Evolutionary conservation across 345 rosid species (phyloP).

Genomic region (Combretum micranthum): DNA sequence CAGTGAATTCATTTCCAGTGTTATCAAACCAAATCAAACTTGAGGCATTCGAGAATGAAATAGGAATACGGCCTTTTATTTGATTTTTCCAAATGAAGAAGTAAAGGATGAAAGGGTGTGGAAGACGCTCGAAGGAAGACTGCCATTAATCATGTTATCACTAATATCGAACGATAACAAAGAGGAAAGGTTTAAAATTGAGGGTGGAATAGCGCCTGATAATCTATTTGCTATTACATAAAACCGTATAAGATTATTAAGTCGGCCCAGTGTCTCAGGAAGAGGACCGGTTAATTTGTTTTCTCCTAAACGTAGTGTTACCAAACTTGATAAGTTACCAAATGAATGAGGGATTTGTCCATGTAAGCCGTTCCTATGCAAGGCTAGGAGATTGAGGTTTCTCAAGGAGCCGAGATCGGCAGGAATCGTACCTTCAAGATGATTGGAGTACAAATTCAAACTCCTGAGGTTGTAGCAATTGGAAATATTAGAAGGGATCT

Average conservation of each 20-base stretch:
- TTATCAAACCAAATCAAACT: neutral
- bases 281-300: slow-evolving; percentile 15
- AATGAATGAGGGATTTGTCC: neutral
- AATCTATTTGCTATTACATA: neutral
- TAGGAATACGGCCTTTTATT: slow-evolving; percentile 10
- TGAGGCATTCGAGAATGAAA: slow-evolving; percentile 11
- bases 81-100: neutral
- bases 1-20: neutral
- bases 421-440: neutral
- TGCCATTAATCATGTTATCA: slow-evolving; percentile 5
- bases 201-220: slow-evolving; percentile 12
- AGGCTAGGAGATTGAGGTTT: neutral
- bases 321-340: slow-evolving; percentile 10
- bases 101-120: neutral
- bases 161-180: accelerated
- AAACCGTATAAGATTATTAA: neutral
- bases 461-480: neutral
- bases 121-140: slow-evolving; percentile 13
- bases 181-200: slow-evolving; percentile 25
- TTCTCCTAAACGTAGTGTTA: accelerated
- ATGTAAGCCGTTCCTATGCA: neutral
- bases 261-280: slow-evolving; percentile 10
- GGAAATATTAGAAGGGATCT: neutral
- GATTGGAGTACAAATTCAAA: neutral
- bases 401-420: neutral